phyloP scores from a whole-genome alignment of 805 yeast genomes.

The Pichia paraexigua region DNA sequence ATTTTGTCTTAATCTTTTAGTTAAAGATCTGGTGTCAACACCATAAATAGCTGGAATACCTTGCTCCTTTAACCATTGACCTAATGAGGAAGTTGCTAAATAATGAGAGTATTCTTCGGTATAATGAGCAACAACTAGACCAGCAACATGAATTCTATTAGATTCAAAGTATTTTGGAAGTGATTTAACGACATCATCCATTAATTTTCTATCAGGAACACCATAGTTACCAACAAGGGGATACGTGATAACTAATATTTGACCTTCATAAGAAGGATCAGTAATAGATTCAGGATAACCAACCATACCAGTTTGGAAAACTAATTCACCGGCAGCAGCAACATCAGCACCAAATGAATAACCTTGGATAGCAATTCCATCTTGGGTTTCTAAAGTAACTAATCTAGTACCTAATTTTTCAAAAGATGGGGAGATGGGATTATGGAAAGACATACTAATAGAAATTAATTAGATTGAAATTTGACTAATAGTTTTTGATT shows the following conservation, averaged over 20 bases:
- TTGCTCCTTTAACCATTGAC: constrained; percentile 87
- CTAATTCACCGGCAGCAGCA: constrained; percentile 92
- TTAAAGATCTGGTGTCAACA: constrained; percentile 92
- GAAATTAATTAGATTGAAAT: background rate
- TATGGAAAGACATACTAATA: constrained; percentile 37
- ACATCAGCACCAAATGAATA: constrained; percentile 93
- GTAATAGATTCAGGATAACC: constrained; percentile 98
- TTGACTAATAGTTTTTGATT: background rate
- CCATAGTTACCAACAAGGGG: constrained; percentile 98
- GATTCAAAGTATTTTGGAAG: constrained; percentile 94
- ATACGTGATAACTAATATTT: constrained; percentile 90
- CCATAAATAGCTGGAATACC: constrained; percentile 96
- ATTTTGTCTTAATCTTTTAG: constrained; percentile 83
- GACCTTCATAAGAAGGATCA: constrained; percentile 98
- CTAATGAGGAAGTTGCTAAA: constrained; percentile 86
- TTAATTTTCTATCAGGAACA: constrained; percentile 82
- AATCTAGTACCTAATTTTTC: constrained; percentile 73
- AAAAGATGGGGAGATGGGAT: constrained; percentile 88
- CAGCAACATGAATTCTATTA: constrained; percentile 87
- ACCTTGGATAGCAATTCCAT: constrained; percentile 84
- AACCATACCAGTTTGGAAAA: constrained; percentile 99
- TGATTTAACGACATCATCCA: constrained; percentile 65
- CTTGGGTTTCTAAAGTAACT: constrained; percentile 82
- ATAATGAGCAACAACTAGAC: constrained; percentile 92
- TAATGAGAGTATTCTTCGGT: constrained; percentile 93